Evolutionary conservation across 768 basidiomycete species (phyloP).

Genomic region (Boletus sp.): DNA sequence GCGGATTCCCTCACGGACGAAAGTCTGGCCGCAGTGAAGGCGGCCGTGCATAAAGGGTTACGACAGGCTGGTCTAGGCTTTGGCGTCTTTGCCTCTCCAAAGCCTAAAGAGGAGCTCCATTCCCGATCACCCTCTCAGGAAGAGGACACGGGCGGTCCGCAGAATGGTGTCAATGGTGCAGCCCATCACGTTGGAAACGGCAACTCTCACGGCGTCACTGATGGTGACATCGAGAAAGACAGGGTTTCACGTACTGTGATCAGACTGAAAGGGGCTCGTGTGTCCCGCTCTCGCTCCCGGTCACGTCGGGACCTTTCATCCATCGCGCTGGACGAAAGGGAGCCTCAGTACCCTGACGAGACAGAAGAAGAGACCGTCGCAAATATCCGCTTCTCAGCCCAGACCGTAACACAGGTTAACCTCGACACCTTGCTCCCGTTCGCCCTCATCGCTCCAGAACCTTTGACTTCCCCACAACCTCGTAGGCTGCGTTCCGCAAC

Average conservation of each 20-base stretch:
- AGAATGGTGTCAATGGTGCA: constrained; percentile 31
- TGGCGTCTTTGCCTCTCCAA: constrained; percentile 65
- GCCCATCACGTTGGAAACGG: constrained; percentile 31
- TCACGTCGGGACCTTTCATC: constrained; percentile 68
- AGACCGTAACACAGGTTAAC: constrained; percentile 59
- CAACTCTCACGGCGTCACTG: constrained; percentile 27
- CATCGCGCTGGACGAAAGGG: constrained; percentile 55
- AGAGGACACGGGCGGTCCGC: constrained; percentile 11
- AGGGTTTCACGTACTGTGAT: constrained; percentile 72
- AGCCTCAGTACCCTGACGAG: constrained; percentile 55
- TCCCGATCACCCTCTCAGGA: constrained; percentile 16
- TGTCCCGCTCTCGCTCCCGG: constrained; percentile 66
- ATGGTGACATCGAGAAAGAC: constrained; percentile 48
- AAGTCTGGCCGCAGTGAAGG: constrained; percentile 66
- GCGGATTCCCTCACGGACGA: constrained; percentile 85
- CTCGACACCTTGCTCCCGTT: constrained; percentile 67
- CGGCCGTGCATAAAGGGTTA: constrained; percentile 68
- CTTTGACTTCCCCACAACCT: constrained; percentile 39
- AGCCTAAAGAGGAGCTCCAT: constrained; percentile 15
- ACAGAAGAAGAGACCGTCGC: constrained; percentile 69
- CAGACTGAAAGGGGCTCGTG: constrained; percentile 51
- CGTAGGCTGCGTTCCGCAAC: constrained; percentile 12
- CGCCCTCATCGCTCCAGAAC: constrained; percentile 76
- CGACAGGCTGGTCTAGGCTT: constrained; percentile 67
- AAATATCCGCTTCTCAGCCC: constrained; percentile 75